Percentiles rank a stretch among this genome's conserved stretches.
Evolutionary conservation across 306 rosid species (phyloP).

Genomic region (Ormosia semicastrata): DNA sequence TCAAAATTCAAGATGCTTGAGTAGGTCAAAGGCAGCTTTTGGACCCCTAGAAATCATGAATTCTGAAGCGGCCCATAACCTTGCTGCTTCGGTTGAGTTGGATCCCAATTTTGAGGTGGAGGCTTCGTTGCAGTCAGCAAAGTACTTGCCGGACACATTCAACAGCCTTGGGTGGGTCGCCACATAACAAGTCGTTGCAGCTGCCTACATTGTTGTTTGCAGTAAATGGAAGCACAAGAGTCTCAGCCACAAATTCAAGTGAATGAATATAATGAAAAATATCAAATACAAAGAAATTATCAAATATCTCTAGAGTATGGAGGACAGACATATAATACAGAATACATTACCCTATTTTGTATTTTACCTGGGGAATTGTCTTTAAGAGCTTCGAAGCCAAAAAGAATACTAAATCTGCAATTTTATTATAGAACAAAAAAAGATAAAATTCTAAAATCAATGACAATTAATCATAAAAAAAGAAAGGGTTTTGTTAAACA

Average conservation of each 20-base stretch:
- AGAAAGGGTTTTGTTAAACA: not conserved
- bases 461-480: not conserved
- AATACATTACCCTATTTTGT: not conserved
- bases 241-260: not conserved
- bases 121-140: conserved; percentile 81
- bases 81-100: conserved; percentile 50
- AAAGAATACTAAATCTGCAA: conserved; percentile 81
- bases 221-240: not conserved
- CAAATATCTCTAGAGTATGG: not conserved
- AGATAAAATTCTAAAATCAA: not conserved
- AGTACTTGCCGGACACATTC: conserved; percentile 73
- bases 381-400: conserved; percentile 81
- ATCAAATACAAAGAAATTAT: not conserved
- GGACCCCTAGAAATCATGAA: conserved; percentile 53
- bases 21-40: conserved; percentile 36
- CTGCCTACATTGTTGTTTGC: conserved; percentile 52
- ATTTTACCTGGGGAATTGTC: conserved; percentile 83
- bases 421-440: conserved; percentile 3
- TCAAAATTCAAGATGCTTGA: conserved; percentile 24
- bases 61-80: conserved; percentile 76
- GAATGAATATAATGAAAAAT: not conserved
- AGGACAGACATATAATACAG: not conserved
- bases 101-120: conserved; percentile 65
- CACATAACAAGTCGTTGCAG: conserved; percentile 93
- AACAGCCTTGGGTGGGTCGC: conserved; percentile 63